Evolutionary conservation across 495 filamentous ascomycete species (phyloP).

Genomic region (Parathielavia appendiculata): DNA sequence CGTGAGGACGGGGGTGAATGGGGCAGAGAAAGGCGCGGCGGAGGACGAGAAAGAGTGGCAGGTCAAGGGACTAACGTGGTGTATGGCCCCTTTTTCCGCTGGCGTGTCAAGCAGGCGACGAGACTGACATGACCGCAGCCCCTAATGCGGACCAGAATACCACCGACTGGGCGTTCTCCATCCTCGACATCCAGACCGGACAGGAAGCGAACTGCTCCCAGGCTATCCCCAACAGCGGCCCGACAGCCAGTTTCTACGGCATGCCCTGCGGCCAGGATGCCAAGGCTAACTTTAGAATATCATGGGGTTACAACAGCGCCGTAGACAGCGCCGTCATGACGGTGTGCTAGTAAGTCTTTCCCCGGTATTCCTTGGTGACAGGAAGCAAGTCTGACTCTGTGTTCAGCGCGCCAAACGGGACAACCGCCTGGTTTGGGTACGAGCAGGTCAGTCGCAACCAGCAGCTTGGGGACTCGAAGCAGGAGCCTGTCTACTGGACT

Average conservation of each 20-base stretch:
- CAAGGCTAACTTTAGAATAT: conserved; percentile 13
- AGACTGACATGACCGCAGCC: background rate
- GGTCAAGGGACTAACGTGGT: conserved; percentile 8
- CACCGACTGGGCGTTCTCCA: background rate
- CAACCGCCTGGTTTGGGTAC: conserved; percentile 20
- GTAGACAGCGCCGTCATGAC: conserved; percentile 27
- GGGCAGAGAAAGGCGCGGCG: background rate
- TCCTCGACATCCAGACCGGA: background rate
- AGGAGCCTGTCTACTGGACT: conserved; percentile 8
- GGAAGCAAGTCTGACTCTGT: background rate
- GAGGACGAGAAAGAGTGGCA: conserved; percentile 7
- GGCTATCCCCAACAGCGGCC: background rate
- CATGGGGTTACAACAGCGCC: conserved; percentile 24
- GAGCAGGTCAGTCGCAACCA: conserved; percentile 5
- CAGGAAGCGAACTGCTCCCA: background rate
- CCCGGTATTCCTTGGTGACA: background rate
- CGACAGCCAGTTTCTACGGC: conserved; percentile 11
- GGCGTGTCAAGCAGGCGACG: background rate
- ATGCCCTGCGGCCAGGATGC: background rate
- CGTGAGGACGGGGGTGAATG: background rate
- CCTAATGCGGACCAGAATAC: background rate
- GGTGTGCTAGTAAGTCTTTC: conserved; percentile 21
- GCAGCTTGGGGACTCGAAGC: conserved; percentile 12
- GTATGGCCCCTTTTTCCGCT: background rate
- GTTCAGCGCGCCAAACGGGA: background rate